phyloP scores from a whole-genome alignment of 2,329 filamentous ascomycete species.

The Nannizziopsis arthrosporioides region DNA sequence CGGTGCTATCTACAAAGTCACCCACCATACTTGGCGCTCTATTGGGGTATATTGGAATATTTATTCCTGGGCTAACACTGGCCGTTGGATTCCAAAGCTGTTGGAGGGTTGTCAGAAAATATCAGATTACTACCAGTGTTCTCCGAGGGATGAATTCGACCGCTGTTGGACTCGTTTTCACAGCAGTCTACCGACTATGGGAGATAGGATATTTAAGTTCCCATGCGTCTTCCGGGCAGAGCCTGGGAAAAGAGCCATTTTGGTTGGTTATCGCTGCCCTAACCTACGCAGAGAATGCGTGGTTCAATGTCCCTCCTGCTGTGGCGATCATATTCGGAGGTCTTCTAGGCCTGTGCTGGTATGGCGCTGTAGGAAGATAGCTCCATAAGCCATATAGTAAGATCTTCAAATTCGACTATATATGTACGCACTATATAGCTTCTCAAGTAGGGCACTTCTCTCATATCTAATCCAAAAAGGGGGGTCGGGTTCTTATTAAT shows the following conservation, averaged over 20 bases:
- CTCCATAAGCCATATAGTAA: too few species aligned
- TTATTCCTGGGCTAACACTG: constrained; percentile 27
- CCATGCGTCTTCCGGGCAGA: constrained; percentile 39
- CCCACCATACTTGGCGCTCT: constrained; percentile 38
- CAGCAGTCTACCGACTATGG: constrained; percentile 53
- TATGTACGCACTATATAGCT: too few species aligned
- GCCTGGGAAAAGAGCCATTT: constrained; percentile 49
- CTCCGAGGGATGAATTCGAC: constrained; percentile 49
- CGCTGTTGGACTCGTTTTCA: constrained; percentile 52
- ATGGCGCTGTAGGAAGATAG: constrained; percentile 30
- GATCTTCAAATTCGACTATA: too few species aligned
- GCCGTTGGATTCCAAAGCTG: constrained; percentile 37
- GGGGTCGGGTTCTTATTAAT: too few species aligned
- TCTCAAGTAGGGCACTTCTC: too few species aligned
- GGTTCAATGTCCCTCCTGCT: constrained; percentile 37
- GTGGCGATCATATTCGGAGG: constrained; percentile 38
- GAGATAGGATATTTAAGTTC: constrained; percentile 49
- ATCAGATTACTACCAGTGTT: constrained; percentile 38
- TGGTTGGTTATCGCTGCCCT: constrained; percentile 50
- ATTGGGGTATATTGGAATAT: constrained; percentile 40
- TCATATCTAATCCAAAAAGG: too few species aligned
- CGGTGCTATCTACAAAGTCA: constrained; percentile 28
- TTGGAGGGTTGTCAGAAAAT: constrained; percentile 42
- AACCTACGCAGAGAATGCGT: constrained; percentile 38
- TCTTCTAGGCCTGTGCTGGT: constrained; percentile 39